Percentiles rank a stretch among this genome's conserved stretches.
phyloP scores from a whole-genome alignment of 129 eudicot genomes.

The Flaveria linearis region DNA sequence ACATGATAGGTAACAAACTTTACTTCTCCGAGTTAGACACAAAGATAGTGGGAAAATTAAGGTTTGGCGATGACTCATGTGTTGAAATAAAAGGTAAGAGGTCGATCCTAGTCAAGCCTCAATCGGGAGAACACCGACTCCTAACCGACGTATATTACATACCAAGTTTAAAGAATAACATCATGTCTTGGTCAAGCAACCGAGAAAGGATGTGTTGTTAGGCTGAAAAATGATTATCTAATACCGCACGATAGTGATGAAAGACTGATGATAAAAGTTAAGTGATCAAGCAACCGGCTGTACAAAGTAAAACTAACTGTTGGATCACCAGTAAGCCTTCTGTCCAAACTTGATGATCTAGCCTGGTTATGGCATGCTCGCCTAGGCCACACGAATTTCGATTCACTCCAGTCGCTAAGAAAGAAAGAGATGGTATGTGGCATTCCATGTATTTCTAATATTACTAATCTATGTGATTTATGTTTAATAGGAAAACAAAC shows the following conservation, averaged over 20 bases:
- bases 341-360: not conserved
- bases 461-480: not conserved
- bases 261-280: no score
- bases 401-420: not conserved
- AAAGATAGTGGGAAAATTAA: not conserved
- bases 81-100: not conserved
- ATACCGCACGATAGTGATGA: no score
- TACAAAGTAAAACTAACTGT: not conserved
- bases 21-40: not conserved
- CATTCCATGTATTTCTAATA: not conserved
- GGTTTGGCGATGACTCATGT: not conserved
- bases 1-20: no score
- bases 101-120: not conserved
- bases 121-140: not conserved
- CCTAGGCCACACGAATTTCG: not conserved
- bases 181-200: not conserved
- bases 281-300: not conserved
- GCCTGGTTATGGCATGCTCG: not conserved
- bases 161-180: not conserved
- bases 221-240: not conserved
- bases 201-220: not conserved
- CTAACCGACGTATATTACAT: not conserved
- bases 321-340: not conserved
- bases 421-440: not conserved
- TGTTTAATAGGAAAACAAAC: not conserved